These are phyloP conservation scores for Iris macrosiphon DNA, from an alignment of 106 monocot species.

Conservation along the genomic window DNA sequence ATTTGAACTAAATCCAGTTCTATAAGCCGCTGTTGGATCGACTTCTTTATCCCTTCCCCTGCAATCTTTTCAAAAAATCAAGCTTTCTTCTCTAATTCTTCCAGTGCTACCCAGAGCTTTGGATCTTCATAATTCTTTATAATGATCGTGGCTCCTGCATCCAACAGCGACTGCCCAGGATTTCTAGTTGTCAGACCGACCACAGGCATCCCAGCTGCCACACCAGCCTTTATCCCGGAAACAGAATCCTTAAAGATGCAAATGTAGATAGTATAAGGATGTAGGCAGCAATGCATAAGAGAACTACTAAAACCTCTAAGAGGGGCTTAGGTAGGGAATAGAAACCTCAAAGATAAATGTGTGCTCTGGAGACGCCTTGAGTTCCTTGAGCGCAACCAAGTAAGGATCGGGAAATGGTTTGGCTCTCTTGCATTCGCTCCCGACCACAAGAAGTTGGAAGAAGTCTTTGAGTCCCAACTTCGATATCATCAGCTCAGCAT, in stretches of 20 bases:
- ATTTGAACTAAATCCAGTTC: too few relatives aligned
- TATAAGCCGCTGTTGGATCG: too few relatives aligned
- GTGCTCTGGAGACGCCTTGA: constrained; percentile 45
- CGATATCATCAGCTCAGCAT: constrained; percentile 82
- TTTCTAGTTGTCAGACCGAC: constrained; percentile 56
- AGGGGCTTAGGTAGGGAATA: background rate
- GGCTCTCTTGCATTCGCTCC: constrained; percentile 58
- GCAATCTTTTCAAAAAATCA: too few relatives aligned
- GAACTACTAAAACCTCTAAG: background rate
- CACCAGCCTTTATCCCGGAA: constrained; percentile 81
- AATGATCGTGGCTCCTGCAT: constrained; percentile 56
- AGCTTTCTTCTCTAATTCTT: constrained; percentile 23
- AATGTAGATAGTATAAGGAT: background rate
- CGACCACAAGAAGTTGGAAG: constrained; percentile 58
- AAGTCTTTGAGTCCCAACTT: constrained; percentile 69
- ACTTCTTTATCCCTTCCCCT: too few relatives aligned
- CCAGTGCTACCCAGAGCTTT: constrained; percentile 60
- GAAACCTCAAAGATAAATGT: constrained; percentile 65
- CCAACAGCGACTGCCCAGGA: constrained; percentile 47
- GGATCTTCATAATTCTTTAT: constrained; percentile 73
- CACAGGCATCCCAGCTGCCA: constrained; percentile 78
- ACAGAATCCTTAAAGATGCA: constrained; percentile 73
- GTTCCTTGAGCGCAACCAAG: constrained; percentile 39
- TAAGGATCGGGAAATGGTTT: constrained; percentile 84
- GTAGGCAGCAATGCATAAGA: background rate